Base-by-base conservation (phyloP, 164 flowering plant species). In the Buxus sempervirens region DNA sequence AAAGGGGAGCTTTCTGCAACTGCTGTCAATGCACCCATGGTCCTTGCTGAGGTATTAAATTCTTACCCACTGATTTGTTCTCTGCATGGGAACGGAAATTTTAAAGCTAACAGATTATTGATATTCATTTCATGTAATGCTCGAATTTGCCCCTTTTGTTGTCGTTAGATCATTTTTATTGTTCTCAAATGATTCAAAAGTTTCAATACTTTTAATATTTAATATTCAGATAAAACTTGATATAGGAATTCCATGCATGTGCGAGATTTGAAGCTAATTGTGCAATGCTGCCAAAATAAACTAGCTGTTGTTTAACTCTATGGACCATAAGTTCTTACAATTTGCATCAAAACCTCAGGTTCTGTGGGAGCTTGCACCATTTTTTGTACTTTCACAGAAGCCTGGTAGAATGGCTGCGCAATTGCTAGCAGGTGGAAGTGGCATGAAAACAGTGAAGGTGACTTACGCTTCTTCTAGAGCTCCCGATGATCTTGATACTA, bases 401-500 rank as follows among this genome's bases (percentile, higher is more conserved):
- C 92, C 90, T 14, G 98, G 98, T 24, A 79, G 93, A 68, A 76
- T 92, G 41, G 98, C 98, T 25, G 93, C 90, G 48, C 98, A 90
- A 58, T 61, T 92, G 45, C 91, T 90, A 42, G 85, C 92, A 2
- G 98, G 98, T 64, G 98, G 98, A 49, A 84, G 93, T 72, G 98
- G 96, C 32, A 88, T 90, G 23, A 90, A 88, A 72, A 73, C 80
- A 14, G 91, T 92, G 56, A 90, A 92, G 72, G 94, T 90, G 32
- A 77, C 83, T 0, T 92, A 90, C 58, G 90, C 90, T 55, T 88
- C 98, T 27, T 75, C 91, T 16, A 78, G 98, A 77, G 90, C 83
- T 58, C 90, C 97, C 3, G 97, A 92, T 75, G 98, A 92, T 69
- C 91, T 92, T 16, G 98, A 92, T n/a, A n/a, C n/a, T n/a, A n/a